These are phyloP conservation scores for Trichoderma pleuroti DNA, from an alignment of 2,329 filamentous ascomycete species.

Conservation along the genomic window DNA sequence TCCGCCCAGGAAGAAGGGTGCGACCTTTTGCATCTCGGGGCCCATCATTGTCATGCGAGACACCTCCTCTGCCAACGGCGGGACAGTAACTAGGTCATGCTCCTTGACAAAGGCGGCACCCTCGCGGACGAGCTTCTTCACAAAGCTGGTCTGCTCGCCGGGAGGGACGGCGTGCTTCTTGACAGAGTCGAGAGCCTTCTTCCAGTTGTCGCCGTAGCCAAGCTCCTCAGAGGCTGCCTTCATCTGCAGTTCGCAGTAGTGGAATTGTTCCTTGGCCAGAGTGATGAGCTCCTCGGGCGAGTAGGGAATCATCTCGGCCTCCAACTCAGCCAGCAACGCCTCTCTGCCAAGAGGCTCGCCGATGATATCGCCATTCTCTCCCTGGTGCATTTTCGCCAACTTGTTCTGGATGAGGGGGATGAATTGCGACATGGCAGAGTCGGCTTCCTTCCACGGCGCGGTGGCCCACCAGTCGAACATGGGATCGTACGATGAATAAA, in stretches of 20 bases:
- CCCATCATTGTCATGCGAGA: conserved; percentile 57
- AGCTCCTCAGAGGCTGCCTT: conserved; percentile 46
- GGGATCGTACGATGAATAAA: conserved; percentile 55
- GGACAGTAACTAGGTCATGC: conserved; percentile 54
- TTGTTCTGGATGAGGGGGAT: conserved; percentile 37
- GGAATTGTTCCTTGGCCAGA: conserved; percentile 49
- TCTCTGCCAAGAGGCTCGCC: conserved; percentile 54
- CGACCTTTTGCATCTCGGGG: conserved; percentile 49
- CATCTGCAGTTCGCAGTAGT: conserved; percentile 56
- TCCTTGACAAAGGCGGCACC: conserved; percentile 51
- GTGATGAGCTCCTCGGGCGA: conserved; percentile 53
- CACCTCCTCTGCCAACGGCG: conserved; percentile 49
- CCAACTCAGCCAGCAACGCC: conserved; percentile 49
- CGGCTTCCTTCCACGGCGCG: conserved; percentile 41
- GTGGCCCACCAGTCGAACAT: conserved; percentile 55
- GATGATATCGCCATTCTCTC: conserved; percentile 48
- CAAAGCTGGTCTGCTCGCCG: conserved; percentile 50
- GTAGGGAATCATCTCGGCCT: conserved; percentile 57
- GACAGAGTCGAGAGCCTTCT: conserved; percentile 51
- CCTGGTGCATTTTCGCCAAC: conserved; percentile 43
- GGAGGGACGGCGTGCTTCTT: conserved; percentile 53
- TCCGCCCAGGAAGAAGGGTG: conserved; percentile 59
- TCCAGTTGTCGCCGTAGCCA: conserved; percentile 49
- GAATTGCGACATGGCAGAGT: conserved; percentile 35
- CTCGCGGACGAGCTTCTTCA: conserved; percentile 49